phyloP scores from a whole-genome alignment of 2,329 filamentous ascomycete genomes.

The Fusarium sp. region DNA sequence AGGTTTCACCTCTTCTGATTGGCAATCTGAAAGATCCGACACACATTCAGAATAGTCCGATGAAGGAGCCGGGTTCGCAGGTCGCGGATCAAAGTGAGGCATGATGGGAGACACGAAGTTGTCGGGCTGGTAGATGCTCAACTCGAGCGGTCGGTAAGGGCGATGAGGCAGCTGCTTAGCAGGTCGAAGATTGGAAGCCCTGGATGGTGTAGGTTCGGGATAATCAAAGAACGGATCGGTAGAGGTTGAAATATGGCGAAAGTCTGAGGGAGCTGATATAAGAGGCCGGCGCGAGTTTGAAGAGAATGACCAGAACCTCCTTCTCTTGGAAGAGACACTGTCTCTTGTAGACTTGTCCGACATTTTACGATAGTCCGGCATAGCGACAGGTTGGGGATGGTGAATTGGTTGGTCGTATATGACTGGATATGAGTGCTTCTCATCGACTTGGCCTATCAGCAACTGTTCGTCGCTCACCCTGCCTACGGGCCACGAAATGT shows the following conservation, averaged over 20 bases:
- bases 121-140: constrained; percentile 63
- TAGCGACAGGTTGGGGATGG: constrained; percentile 48
- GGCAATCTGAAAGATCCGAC: constrained; percentile 44
- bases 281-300: constrained; percentile 63
- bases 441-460: constrained; percentile 52
- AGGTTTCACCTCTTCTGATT: constrained; percentile 49
- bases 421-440: constrained; percentile 46
- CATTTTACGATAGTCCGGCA: constrained; percentile 38
- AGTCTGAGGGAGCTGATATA: constrained; percentile 71
- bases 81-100: constrained; percentile 61
- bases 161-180: constrained; percentile 44
- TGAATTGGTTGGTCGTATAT: constrained; percentile 49
- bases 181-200: constrained; percentile 41
- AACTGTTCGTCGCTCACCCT: constrained; percentile 47
- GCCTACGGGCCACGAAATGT: constrained; percentile 47
- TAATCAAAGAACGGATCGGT: constrained; percentile 55
- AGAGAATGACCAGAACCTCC: constrained; percentile 59
- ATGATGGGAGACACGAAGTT: constrained; percentile 67
- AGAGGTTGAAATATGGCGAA: constrained; percentile 68
- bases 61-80: constrained; percentile 48
- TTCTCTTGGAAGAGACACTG: constrained; percentile 61
- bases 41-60: constrained; percentile 55
- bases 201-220: constrained; percentile 39
- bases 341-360: constrained; percentile 51
- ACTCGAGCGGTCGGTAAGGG: constrained; percentile 67